Evolutionary conservation across 176 grass and related monocot genomes (phyloP), one percentile per base, ranked within the genome.

Genomic region (Musa acuminata): DNA sequence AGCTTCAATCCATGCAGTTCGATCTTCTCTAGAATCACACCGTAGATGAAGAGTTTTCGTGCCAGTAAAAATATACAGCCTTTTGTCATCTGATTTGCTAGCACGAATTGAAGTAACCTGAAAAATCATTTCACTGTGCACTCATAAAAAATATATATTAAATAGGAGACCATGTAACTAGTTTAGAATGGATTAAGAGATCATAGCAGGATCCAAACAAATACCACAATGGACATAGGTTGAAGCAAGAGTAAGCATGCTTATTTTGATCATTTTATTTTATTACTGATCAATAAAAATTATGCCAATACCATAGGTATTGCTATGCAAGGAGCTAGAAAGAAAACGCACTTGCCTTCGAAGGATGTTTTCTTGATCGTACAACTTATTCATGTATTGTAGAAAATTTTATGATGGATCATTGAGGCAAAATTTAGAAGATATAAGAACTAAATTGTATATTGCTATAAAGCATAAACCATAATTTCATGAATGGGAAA

Each of bases 21-120:
- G 84, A 69, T 92, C 87, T 62, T 97, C 90, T 79, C 80, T 89
- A 60, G 85, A 90, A 74, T 92, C 85, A 81, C 87, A 97, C 76
- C 81, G 80, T 78, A 97, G 81, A 79, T 97, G 93, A 53, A 97
- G 79, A 1, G 90, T 93, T 80, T 97, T 97, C 0, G 87, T 97
- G 26, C 93, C 93, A 72, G 87, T 92, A 73, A 92, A 97, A 86
- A 97, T 97, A 80, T 92, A 97, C 62, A 97, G 77, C 79, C 90
- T 92, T 87, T 97, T 97, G 54, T 97, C 93, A 90, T 97, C 93
- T n/a, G 93, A 97, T 70, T 90, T 97, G 87, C 93, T 97, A 67
- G 82, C 78, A 19, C 93, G 90, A 75, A 97, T 87, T 17, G 93
- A 90, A 10, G 93, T 92, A 55, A 97, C 90, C 93, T 97, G 80